Evolutionary conservation across 2,329 filamentous ascomycete genomes (phyloP).

Genomic region (Exophiala xenobiotica): DNA sequence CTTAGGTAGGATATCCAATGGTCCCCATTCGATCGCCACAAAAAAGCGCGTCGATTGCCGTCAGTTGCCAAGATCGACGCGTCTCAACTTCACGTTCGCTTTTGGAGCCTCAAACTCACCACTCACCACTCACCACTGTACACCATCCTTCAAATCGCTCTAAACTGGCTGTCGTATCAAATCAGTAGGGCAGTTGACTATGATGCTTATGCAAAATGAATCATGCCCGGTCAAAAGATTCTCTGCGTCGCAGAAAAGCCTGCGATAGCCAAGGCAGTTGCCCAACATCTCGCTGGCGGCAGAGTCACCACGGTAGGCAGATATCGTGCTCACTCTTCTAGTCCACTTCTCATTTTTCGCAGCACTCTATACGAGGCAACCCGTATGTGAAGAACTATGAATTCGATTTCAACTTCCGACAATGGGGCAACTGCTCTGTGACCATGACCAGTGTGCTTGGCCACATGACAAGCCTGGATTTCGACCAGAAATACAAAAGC

Average conservation of each 20-base stretch:
- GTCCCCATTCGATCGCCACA: too few species aligned
- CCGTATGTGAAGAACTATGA: slow-evolving; percentile 91
- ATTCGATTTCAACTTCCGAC: slow-evolving; percentile 82
- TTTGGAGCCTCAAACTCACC: too few species aligned
- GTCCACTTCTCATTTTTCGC: slow-evolving; percentile 16
- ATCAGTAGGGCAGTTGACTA: neutral
- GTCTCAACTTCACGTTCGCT: too few species aligned
- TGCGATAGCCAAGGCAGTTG: slow-evolving; percentile 92
- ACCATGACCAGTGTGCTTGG: slow-evolving; percentile 93
- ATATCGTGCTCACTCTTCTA: neutral
- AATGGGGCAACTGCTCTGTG: slow-evolving; percentile 79
- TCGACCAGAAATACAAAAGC: slow-evolving; percentile 68
- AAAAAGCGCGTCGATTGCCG: too few species aligned
- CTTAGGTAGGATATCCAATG: too few species aligned
- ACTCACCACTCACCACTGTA: too few species aligned
- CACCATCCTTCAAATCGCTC: too few species aligned
- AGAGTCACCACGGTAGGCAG: slow-evolving; percentile 64
- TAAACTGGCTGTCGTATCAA: too few species aligned
- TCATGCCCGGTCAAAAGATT: slow-evolving; percentile 48
- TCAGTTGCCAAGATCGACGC: too few species aligned
- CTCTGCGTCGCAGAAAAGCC: slow-evolving; percentile 85
- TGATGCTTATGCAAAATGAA: slow-evolving; percentile 20
- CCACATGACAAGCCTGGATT: slow-evolving; percentile 80
- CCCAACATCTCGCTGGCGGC: slow-evolving; percentile 81
- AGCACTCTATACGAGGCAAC: slow-evolving; percentile 67